These are phyloP conservation scores for Epichloe uncinata DNA, from an alignment of 2,329 filamentous ascomycete genomes.

Conservation along the genomic window DNA sequence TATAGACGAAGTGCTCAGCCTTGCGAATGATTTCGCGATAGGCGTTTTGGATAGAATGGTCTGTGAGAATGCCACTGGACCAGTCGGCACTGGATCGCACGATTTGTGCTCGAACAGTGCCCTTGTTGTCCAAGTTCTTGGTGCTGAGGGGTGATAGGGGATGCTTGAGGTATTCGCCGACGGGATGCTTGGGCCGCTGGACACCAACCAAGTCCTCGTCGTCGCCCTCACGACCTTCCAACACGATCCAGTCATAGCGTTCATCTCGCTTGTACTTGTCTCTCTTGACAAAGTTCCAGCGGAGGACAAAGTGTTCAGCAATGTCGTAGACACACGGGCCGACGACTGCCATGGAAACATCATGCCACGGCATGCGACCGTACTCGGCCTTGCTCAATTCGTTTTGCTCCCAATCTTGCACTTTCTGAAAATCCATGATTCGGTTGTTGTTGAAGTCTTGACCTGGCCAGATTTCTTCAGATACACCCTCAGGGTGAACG, in stretches of 20 bases:
- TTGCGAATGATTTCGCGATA: constrained; percentile 75
- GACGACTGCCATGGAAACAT: constrained; percentile 83
- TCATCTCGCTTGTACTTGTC: constrained; percentile 93
- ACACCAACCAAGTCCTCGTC: constrained; percentile 81
- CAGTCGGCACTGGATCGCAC: constrained; percentile 87
- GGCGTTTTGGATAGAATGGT: constrained; percentile 78
- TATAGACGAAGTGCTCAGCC: constrained; percentile 88
- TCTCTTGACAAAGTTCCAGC: constrained; percentile 94
- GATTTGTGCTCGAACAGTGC: constrained; percentile 69
- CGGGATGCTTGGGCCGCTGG: constrained; percentile 76
- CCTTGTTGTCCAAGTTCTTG: constrained; percentile 51
- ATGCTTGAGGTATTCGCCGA: constrained; percentile 76
- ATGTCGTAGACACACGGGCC: constrained; percentile 88
- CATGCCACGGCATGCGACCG: constrained; percentile 97
- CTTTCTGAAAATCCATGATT: constrained; percentile 87
- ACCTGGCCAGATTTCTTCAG: constrained; percentile 79
- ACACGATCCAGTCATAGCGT: constrained; percentile 69
- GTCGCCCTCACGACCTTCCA: constrained; percentile 62
- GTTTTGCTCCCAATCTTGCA: constrained; percentile 85
- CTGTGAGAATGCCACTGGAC: constrained; percentile 79
- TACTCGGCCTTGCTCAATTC: constrained; percentile 83
- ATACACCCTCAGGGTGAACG: constrained; percentile 70
- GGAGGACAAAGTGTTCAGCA: constrained; percentile 83
- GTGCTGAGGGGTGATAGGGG: constrained; percentile 55
- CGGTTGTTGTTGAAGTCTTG: constrained; percentile 98